Evolutionary conservation across 805 yeast species (phyloP).

Genomic region (Wickerhamomyces pijperi): DNA sequence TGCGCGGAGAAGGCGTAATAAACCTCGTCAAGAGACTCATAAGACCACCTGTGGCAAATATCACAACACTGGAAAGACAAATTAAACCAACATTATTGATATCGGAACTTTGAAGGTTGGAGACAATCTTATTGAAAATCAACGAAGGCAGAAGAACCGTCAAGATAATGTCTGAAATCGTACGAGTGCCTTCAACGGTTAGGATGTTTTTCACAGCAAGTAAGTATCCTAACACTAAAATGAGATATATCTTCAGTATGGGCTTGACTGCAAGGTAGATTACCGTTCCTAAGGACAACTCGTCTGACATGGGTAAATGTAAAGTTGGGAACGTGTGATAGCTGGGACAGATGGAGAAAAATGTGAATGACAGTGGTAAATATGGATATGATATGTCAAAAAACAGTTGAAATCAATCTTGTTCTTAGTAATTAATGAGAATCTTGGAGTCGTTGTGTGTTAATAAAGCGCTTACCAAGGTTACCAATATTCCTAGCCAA

Average conservation of each 20-base stretch:
- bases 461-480: too few relatives aligned
- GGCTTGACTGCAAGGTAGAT: conserved; percentile 17
- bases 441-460: too few relatives aligned
- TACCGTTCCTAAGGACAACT: conserved; percentile 9
- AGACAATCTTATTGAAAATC: conserved; percentile 40
- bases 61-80: conserved; percentile 15
- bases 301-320: neutral
- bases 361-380: too few relatives aligned
- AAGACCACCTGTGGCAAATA: conserved; percentile 32
- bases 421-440: too few relatives aligned
- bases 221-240: conserved; percentile 10
- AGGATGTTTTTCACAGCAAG: conserved; percentile 21
- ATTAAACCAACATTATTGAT: conserved; percentile 41
- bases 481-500: too few relatives aligned
- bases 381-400: too few relatives aligned
- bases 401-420: too few relatives aligned
- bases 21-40: conserved; percentile 20
- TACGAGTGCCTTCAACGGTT: conserved; percentile 41
- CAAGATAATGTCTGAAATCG: conserved; percentile 40
- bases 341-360: too few relatives aligned
- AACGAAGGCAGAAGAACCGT: conserved; percentile 42
- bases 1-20: conserved; percentile 32
- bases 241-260: conserved; percentile 16
- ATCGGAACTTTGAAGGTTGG: conserved; percentile 38
- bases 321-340: neutral